Conservation (phyloP, 129 eudicot genomes). For the Helianthus tuberosus region DNA sequence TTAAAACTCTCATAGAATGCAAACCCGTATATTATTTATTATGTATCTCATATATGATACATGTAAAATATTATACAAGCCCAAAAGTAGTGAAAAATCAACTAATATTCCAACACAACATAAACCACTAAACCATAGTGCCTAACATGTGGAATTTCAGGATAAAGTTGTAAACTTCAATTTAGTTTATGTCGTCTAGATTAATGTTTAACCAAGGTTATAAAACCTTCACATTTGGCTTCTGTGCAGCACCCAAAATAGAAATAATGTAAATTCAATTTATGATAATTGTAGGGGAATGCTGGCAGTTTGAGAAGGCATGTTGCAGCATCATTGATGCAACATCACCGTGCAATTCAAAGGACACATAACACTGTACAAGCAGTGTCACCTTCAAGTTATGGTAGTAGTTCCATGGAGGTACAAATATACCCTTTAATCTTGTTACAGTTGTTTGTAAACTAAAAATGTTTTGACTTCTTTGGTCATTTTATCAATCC, state of each 20-base stretch:
- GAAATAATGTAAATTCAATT: constrained; percentile 19
- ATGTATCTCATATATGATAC: too few relatives aligned
- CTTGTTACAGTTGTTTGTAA: neutral
- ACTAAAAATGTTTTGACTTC: neutral
- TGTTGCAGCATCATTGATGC: constrained; percentile 81
- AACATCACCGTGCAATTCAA: constrained; percentile 73
- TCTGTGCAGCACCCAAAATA: neutral
- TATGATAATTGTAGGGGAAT: constrained; percentile 61
- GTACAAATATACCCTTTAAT: constrained; percentile 38
- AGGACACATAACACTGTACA: constrained; percentile 56
- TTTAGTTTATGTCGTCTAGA: too few relatives aligned
- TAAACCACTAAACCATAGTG: too few relatives aligned
- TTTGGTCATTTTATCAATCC: neutral
- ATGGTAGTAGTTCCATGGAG: constrained; percentile 96
- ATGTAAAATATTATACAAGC: too few relatives aligned
- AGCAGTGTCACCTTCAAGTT: constrained; percentile 91
- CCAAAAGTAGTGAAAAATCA: too few relatives aligned
- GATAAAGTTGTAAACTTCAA: too few relatives aligned
- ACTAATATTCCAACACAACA: too few relatives aligned
- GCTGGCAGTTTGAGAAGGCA: constrained; percentile 87
- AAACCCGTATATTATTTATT: too few relatives aligned
- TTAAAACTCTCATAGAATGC: too few relatives aligned
- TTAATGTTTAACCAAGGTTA: too few relatives aligned
- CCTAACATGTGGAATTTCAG: too few relatives aligned
- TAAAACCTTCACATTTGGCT: constrained; percentile 6